Base-by-base conservation (phyloP, 257 asterid genomes). In the Catharanthus roseus region DNA sequence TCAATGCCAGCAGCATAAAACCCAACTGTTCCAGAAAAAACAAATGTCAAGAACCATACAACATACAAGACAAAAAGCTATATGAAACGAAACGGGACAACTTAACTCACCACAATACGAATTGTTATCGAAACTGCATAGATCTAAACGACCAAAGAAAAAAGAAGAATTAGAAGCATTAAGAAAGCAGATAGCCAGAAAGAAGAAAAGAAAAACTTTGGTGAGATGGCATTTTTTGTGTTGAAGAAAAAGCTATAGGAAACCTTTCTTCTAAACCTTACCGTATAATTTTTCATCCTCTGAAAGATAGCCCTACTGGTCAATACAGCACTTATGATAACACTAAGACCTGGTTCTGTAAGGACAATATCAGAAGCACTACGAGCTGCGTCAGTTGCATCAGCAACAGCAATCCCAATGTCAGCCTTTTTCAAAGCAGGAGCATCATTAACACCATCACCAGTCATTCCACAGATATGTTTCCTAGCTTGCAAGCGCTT, bases 351-450 rank as follows among this genome's bases (percentile, higher is more conserved):
- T 64, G 99, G 97, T 76, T 93, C 99, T 0, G 99, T 93, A 70
- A 93, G 97, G 34, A 93, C 99, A 73, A 93, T 93, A 68, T 93
- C 99, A 21, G 99, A 93, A 86, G 99, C 99, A 80, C 96, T 85
- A 58, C 99, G 95, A 78, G 99, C 99, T n/a, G 99, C 99, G 82
- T 93, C 99, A 73, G 99, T 93, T 0, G 99, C 99, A 85, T 93
- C 99, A 70, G 85, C 99, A 60, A 93, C 99, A 66, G 99, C 99
- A 72, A 93, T 93, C 28, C 99, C 99, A 42, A 93, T 93, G 78
- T 93, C 99, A 2, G 99, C 99, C 81, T 90, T 93, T 81, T 93
- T 93, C 71, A 93, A 79, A 55, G 99, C 99, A 67, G 99, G 99
- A 63, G 99, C 99, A 42, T 93, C 99, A 31, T 93, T 93, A 55